A percentile compares a stretch with the other conserved stretches of the same genome.
Evolutionary conservation across 1,284 basidiomycete species (phyloP).

Genomic region (Moniliella sp.): DNA sequence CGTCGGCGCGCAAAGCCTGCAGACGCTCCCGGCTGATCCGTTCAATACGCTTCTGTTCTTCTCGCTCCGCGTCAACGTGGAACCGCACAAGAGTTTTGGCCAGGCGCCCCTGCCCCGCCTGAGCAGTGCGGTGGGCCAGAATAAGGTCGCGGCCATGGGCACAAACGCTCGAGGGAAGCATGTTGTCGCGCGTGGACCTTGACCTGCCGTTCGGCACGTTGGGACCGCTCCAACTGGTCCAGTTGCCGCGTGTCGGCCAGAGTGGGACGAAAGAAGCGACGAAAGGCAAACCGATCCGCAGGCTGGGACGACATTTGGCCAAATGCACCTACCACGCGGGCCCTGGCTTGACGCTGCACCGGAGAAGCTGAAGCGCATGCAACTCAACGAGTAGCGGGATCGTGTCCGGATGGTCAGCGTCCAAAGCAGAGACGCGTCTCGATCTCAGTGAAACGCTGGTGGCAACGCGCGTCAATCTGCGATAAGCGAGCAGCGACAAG

Average conservation of each 20-base stretch:
- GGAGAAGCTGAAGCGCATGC: conserved; percentile 67
- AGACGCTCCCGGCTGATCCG: conserved; percentile 91
- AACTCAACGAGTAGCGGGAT: conserved; percentile 79
- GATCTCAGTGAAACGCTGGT: too few relatives aligned
- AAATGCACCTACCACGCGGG: conserved; percentile 65
- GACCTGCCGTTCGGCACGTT: conserved; percentile 73
- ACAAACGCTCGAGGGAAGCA: conserved; percentile 74
- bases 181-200: conserved; percentile 88
- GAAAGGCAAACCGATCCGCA: conserved; percentile 67
- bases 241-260: conserved; percentile 72
- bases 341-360: conserved; percentile 65
- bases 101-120: conserved; percentile 36
- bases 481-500: too few relatives aligned
- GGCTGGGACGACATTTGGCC: conserved; percentile 74
- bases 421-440: too few relatives aligned
- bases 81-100: conserved; percentile 37
- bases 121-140: conserved; percentile 44
- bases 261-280: conserved; percentile 63
- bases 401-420: too few relatives aligned
- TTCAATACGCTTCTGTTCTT: conserved; percentile 54
- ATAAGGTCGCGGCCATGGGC: conserved; percentile 58
- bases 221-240: conserved; percentile 71
- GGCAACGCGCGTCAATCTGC: too few relatives aligned
- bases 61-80: conserved; percentile 39
- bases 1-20: conserved; percentile 86